A percentile compares a stretch with the other conserved stretches of the same genome.
Evolutionary conservation across 768 basidiomycete genomes (phyloP).

Genomic region (Tubosaeta sp.): DNA sequence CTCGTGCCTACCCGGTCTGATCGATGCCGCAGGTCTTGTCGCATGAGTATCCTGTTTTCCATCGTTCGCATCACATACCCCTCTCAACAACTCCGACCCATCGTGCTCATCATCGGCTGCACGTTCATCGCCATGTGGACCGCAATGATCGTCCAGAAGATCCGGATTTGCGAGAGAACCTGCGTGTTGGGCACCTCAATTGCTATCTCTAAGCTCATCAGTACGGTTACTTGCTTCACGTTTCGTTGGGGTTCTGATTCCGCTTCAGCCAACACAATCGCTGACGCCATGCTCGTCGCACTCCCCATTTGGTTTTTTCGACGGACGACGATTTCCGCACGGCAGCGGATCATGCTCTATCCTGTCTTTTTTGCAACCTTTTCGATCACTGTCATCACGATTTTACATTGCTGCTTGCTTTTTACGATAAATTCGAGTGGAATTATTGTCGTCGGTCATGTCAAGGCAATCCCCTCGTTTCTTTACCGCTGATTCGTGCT

Average conservation of each 20-base stretch:
- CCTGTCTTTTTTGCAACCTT: constrained; percentile 18
- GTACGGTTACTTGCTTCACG: constrained; percentile 6
- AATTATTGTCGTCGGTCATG: constrained; percentile 18
- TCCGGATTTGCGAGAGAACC: constrained; percentile 1
- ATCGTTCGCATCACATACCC: constrained; percentile 18
- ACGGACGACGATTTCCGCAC: constrained; percentile 1
- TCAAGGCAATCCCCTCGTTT: constrained; percentile 13
- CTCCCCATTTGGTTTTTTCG: constrained; percentile 15
- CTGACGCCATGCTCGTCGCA: constrained; percentile 17
- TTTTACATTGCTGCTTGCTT: constrained; percentile 14
- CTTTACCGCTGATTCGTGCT: not conserved
- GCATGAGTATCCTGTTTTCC: constrained; percentile 23
- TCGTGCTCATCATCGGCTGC: constrained; percentile 4
- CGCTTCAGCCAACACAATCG: constrained; percentile 15
- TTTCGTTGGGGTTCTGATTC: not conserved
- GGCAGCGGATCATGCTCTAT: constrained; percentile 16
- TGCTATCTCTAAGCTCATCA: constrained; percentile 18
- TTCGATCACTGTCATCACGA: constrained; percentile 15
- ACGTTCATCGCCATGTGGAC: constrained; percentile 25
- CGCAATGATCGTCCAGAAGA: constrained; percentile 14
- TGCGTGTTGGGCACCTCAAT: constrained; percentile 6
- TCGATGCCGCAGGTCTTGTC: constrained; percentile 14
- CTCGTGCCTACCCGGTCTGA: not conserved
- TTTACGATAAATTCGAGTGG: not conserved
- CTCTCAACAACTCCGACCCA: constrained; percentile 1